phyloP scores from a whole-genome alignment of 2,329 filamentous ascomycete genomes.

The Diaporthe citrichinensis region DNA sequence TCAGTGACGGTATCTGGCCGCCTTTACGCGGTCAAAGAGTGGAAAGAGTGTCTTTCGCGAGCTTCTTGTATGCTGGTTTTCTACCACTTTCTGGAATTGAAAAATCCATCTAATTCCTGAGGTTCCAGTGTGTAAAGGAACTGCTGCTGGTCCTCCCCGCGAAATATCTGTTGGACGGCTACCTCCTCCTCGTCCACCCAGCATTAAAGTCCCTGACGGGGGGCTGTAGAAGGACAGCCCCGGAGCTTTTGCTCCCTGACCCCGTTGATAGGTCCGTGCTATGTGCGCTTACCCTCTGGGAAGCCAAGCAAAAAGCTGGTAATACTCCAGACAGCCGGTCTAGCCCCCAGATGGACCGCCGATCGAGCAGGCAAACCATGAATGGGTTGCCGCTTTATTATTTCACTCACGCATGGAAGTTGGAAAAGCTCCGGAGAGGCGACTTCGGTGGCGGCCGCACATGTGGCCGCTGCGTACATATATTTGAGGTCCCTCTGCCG shows the following conservation, averaged over 20 bases:
- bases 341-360: slow-evolving; percentile 26
- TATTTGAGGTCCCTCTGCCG: background rate
- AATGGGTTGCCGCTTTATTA: slow-evolving; percentile 15
- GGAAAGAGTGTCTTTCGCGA: background rate
- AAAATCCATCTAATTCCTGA: slow-evolving; percentile 17
- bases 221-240: slow-evolving; percentile 43
- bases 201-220: slow-evolving; percentile 27
- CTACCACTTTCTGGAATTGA: slow-evolving; percentile 18
- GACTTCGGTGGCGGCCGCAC: background rate
- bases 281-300: slow-evolving; percentile 41
- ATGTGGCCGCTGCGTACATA: background rate
- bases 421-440: background rate
- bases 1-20: slow-evolving; percentile 5
- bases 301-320: slow-evolving; percentile 33
- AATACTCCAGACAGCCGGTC: slow-evolving; percentile 15
- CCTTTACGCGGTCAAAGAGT: background rate
- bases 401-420: background rate
- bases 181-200: slow-evolving; percentile 45
- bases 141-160: background rate
- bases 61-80: slow-evolving; percentile 12
- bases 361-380: slow-evolving; percentile 33
- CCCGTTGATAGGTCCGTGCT: slow-evolving; percentile 49
- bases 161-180: slow-evolving; percentile 44
- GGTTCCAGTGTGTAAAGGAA: too few relatives aligned
- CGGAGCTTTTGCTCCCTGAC: slow-evolving; percentile 55